phyloP scores from a whole-genome alignment of 1,284 basidiomycete species.

The Singerocomus rubriflavus region DNA sequence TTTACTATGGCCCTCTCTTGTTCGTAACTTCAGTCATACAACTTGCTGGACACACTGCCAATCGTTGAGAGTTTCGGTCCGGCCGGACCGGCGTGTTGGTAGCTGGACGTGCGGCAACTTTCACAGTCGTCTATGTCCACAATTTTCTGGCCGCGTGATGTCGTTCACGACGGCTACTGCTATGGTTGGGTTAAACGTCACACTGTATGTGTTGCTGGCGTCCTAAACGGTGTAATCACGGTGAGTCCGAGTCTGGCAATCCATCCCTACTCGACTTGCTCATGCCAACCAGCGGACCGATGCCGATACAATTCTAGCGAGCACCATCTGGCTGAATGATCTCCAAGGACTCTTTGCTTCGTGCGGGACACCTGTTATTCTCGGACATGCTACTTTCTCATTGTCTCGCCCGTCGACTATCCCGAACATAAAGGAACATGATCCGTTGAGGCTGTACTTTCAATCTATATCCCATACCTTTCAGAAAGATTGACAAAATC shows the following conservation, averaged over 20 bases:
- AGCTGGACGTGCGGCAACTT: not conserved
- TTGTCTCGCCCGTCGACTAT: slow-evolving; percentile 3
- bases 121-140: slow-evolving; percentile 32
- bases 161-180: slow-evolving; percentile 41
- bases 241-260: slow-evolving; percentile 26
- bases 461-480: slow-evolving; percentile 6
- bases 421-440: slow-evolving; percentile 21
- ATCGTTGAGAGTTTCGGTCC: slow-evolving; percentile 6
- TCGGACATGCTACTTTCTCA: slow-evolving; percentile 25
- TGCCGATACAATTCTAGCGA: slow-evolving; percentile 17
- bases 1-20: too few species aligned
- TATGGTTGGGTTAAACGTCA: slow-evolving; percentile 52
- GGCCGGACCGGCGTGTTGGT: slow-evolving; percentile 7
- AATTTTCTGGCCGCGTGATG: slow-evolving; percentile 57
- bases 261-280: not conserved
- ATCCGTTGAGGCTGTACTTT: slow-evolving; percentile 15
- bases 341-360: slow-evolving; percentile 2
- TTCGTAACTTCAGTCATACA: not conserved
- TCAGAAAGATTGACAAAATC: slow-evolving; percentile 6
- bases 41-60: not conserved
- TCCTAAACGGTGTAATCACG: slow-evolving; percentile 34
- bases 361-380: slow-evolving; percentile 29
- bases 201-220: slow-evolving; percentile 47
- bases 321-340: slow-evolving; percentile 10
- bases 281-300: slow-evolving; percentile 19